These are phyloP conservation scores for Dactylellina drechsleri DNA, from an alignment of 2,329 filamentous ascomycete species.

Conservation along the genomic window DNA sequence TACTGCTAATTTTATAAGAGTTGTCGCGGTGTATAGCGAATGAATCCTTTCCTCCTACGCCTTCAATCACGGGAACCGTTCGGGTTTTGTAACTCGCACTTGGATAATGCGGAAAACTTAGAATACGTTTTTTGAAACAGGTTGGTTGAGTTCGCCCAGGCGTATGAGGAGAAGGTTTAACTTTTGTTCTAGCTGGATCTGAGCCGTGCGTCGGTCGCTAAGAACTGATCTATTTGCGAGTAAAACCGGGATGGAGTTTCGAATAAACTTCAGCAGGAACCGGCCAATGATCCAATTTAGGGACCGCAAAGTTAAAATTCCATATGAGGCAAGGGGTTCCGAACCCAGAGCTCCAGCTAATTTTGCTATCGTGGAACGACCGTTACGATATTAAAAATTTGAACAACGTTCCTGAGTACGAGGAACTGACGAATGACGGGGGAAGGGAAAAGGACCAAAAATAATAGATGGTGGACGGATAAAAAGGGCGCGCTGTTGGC, in stretches of 20 bases:
- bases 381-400: no score
- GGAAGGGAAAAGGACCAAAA: slow-evolving; percentile 19
- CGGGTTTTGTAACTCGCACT: slow-evolving; percentile 25
- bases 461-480: background rate
- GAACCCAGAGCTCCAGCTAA: slow-evolving; percentile 20
- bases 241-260: slow-evolving; percentile 28
- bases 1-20: background rate
- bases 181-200: slow-evolving; percentile 23
- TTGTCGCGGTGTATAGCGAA: no score
- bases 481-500: slow-evolving; percentile 10
- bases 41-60: background rate
- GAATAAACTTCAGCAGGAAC: slow-evolving; percentile 52
- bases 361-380: background rate
- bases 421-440: slow-evolving; percentile 8
- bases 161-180: background rate
- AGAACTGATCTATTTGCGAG: slow-evolving; percentile 11
- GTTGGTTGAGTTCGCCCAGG: background rate
- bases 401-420: background rate
- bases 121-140: background rate
- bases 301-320: slow-evolving; percentile 36
- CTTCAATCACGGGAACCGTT: background rate
- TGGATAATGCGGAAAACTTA: background rate
- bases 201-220: slow-evolving; percentile 21
- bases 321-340: slow-evolving; percentile 17
- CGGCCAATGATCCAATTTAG: slow-evolving; percentile 46